Percentiles rank a stretch among this genome's conserved stretches.
Evolutionary conservation across 176 grass and related monocot genomes (phyloP).

Genomic region (Melocanna baccifera): DNA sequence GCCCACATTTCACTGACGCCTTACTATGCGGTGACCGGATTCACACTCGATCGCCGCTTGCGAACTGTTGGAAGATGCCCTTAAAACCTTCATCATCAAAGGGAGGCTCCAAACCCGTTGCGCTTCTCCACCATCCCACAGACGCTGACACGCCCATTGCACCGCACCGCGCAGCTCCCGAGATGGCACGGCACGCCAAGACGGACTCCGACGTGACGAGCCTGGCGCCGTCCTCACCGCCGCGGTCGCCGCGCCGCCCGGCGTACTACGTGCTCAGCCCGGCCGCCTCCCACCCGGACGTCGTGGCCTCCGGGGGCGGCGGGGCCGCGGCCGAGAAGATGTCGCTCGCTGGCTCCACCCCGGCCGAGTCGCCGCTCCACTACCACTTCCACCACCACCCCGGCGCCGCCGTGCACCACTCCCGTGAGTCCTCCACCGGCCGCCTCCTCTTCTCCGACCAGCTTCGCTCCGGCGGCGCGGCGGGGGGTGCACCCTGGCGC

Average conservation of each 20-base stretch:
- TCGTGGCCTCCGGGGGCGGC: conserved; percentile 18
- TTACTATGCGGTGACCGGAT: not conserved
- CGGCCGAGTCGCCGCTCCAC: conserved; percentile 76
- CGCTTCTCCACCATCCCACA: not conserved
- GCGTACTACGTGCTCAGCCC: conserved; percentile 96
- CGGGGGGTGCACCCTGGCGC: conserved; percentile 43
- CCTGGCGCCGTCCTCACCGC: conserved; percentile 81
- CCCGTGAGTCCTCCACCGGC: conserved; percentile 75
- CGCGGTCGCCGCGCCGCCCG: conserved; percentile 67
- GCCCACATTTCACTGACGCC: not conserved
- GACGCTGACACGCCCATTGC: conserved; percentile 19
- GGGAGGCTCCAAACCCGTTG: not conserved
- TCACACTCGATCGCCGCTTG: not conserved
- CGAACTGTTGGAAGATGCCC: no score
- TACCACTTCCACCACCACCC: conserved; percentile 46
- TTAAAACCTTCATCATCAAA: conserved; percentile 29
- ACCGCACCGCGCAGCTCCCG: conserved; percentile 26
- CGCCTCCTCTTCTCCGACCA: conserved; percentile 73
- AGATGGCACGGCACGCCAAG: conserved; percentile 77
- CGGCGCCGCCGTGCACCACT: conserved; percentile 68
- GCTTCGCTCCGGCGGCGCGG: conserved; percentile 32
- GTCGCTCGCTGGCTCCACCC: conserved; percentile 70
- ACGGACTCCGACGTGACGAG: conserved; percentile 95
- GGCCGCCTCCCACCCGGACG: conserved; percentile 56
- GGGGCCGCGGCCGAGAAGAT: conserved; percentile 42